Evolutionary conservation across 2,329 filamentous ascomycete genomes (phyloP), one percentile per base, ranked within the genome.

Genomic region (Magnaporthiopsis incrustans): DNA sequence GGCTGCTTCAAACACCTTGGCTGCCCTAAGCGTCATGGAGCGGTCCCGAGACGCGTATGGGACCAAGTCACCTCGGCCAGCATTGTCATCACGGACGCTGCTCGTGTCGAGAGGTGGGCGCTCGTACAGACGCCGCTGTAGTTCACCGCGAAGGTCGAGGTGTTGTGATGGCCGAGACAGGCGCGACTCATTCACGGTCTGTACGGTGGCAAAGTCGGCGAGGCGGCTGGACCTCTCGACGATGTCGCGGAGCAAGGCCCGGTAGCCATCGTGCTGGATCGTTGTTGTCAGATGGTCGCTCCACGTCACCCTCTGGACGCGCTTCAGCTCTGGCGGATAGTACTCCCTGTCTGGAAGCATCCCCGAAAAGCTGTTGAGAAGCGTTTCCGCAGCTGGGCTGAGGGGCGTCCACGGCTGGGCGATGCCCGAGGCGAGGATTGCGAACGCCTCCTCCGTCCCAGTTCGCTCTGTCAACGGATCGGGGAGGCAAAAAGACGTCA

Each of bases 251-350:
- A 44, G 38, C 14, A 44, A 18, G 38, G 38, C 38, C 14, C 38
- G 15, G 15, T 44, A 44, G 38, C 38, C 38, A 44, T 44, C 38
- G 38, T 44, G 38, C 38, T 44, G 38, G 15, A 44, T 44, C 5
- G 38, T 44, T 18, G 38, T 44, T 14, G 38, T 18, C 5, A 44
- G 15, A 1, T 15, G 2, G 14, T 44, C 38, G 38, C 15, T 15
- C 0, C 83, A 83, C 3, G 71, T 68, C 0, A 89, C 72, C 35
- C 77, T 78, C 2, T 77, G 72, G 0, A 86, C 65, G 0, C 84
- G 80, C 70, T 89, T 90, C 87, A 0, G 83, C 80, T 0, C 89
- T 44, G 0, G 80, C 68, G 38, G 81, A 84, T 0, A 86, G 86
- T 0, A 87, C 14, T 44, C 38, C 38, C 38, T 90, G 6, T 80